These are phyloP conservation scores for Eucalyptus erythrocorys DNA, from an alignment of 345 rosid genomes.

Conservation along the genomic window DNA sequence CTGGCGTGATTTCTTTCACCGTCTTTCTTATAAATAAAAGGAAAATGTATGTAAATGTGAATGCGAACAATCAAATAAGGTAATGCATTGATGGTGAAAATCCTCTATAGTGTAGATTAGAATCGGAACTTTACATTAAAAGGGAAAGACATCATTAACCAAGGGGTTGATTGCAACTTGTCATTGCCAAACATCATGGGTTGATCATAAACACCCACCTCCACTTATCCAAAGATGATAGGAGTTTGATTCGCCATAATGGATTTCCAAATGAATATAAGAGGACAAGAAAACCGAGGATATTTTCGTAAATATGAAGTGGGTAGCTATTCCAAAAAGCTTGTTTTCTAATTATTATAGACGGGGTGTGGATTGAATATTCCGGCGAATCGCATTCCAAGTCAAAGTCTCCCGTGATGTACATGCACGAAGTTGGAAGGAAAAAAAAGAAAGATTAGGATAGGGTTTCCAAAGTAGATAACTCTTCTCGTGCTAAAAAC, in stretches of 20 bases:
- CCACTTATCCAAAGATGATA: not conserved
- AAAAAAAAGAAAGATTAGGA: not conserved
- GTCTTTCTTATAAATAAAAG: not conserved
- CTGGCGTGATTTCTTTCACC: fast-evolving
- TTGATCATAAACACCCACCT: fast-evolving
- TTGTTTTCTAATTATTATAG: not conserved
- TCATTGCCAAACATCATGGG: not conserved
- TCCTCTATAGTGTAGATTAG: not conserved
- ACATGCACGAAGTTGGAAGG: not conserved
- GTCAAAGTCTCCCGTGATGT: not conserved
- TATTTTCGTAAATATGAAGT: not conserved
- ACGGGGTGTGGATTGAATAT: not conserved
- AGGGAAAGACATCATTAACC: not conserved
- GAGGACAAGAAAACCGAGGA: not conserved
- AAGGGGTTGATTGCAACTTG: not conserved
- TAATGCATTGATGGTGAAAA: not conserved
- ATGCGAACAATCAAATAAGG: not conserved
- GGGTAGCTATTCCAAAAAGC: not conserved
- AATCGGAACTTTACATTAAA: not conserved
- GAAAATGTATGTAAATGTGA: not conserved
- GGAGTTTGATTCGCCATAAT: not conserved
- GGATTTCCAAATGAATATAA: not conserved
- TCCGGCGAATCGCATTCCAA: not conserved
- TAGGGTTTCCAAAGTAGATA: not conserved
- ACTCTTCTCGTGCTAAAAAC: not conserved